A percentile compares a stretch with the other conserved stretches of the same genome.
Conservation (phyloP, 2,329 filamentous ascomycete genomes). For the Emericellopsis atlantica region DNA sequence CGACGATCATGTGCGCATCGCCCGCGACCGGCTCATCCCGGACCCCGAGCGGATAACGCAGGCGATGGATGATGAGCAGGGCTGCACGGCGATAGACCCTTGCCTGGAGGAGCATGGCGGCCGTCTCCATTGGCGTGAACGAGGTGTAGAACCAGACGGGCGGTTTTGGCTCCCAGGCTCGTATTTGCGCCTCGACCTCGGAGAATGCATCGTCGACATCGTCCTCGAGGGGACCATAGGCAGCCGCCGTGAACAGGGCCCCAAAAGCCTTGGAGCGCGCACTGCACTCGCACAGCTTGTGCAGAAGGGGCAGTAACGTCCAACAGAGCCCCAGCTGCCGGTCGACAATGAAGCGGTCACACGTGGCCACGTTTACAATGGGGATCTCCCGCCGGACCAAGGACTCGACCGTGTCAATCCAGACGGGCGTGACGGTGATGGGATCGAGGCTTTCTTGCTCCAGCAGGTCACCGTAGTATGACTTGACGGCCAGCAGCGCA, state of each 20-base stretch:
- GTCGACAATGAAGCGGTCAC: conserved; percentile 4
- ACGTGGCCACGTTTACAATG: conserved; percentile 1
- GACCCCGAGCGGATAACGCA: conserved; percentile 6
- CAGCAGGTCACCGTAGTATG: conserved; percentile 1
- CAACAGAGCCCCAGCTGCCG: conserved; percentile 4
- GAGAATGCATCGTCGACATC: conserved; percentile 1
- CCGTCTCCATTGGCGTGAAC: conserved; percentile 2
- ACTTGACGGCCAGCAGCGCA: conserved; percentile 1
- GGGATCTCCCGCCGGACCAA: conserved; percentile 5
- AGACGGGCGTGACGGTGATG: conserved; percentile 4
- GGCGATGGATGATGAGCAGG: conserved; percentile 6
- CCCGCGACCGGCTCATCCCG: conserved; percentile 2
- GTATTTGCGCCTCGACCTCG: conserved; percentile 4
- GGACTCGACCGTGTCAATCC: conserved; percentile 6
- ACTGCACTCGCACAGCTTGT: conserved; percentile 5
- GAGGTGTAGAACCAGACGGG: background rate
- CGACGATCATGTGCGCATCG: conserved; percentile 3
- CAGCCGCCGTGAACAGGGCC: background rate
- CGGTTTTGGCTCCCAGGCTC: conserved; percentile 2
- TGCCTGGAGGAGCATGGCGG: conserved; percentile 5
- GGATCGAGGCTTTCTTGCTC: conserved; percentile 2
- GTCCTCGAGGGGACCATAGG: background rate
- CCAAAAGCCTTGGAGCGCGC: conserved; percentile 1
- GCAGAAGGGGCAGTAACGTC: conserved; percentile 4
- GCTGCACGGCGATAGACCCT: conserved; percentile 4